These are phyloP conservation scores for Parachaetomium inaequale DNA, from an alignment of 495 filamentous ascomycete species.

Conservation along the genomic window DNA sequence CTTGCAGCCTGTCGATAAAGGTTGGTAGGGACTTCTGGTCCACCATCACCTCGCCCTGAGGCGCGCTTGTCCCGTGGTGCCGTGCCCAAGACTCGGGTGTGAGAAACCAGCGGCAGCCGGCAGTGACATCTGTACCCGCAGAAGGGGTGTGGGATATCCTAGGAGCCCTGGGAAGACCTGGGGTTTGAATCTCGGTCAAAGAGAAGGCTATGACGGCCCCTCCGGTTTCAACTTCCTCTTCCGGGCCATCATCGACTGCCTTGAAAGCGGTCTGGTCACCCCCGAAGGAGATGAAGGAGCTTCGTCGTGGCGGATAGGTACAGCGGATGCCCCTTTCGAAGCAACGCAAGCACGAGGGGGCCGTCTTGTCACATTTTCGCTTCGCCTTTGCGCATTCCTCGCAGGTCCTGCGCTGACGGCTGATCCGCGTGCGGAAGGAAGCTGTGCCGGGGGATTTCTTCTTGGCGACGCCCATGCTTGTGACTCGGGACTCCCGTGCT, in stretches of 20 bases:
- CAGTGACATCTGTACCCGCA: neutral
- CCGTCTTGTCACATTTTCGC: constrained; percentile 43
- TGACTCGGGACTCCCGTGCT: too few relatives aligned
- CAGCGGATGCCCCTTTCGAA: constrained; percentile 34
- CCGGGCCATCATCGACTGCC: neutral
- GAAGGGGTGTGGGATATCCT: neutral
- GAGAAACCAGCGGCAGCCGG: constrained; percentile 17
- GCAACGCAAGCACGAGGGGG: constrained; percentile 42
- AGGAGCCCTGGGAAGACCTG: too few relatives aligned
- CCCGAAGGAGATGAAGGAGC: neutral
- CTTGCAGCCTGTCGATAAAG: constrained; percentile 27
- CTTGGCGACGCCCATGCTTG: neutral
- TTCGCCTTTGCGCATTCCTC: constrained; percentile 43
- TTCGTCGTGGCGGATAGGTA: constrained; percentile 29
- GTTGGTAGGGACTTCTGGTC: constrained; percentile 20
- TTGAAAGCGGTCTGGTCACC: neutral
- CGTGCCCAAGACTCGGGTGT: constrained; percentile 9
- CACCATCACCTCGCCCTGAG: neutral
- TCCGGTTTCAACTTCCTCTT: neutral
- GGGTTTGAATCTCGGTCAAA: neutral
- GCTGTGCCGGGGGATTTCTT: neutral
- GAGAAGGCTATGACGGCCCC: too few relatives aligned
- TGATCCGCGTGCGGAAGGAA: constrained; percentile 20
- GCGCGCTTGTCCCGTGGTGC: neutral
- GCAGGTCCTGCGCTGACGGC: constrained; percentile 41